A percentile compares a stretch with the other conserved stretches of the same genome.
Conservation (phyloP, 148 eudicot genomes). For the Vaccinium macrocarpon region DNA sequence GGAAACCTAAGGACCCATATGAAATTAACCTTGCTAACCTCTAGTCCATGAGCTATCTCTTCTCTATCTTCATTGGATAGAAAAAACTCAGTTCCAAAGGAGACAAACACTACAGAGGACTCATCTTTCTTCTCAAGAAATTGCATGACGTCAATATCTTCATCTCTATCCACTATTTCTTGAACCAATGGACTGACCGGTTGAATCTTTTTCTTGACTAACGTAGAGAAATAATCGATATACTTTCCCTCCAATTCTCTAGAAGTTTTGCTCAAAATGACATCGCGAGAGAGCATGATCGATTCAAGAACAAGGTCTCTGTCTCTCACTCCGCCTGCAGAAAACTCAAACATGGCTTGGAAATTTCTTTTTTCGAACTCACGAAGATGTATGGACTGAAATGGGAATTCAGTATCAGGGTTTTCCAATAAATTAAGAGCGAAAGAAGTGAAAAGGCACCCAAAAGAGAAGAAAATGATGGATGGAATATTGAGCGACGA, state of each 20-base stretch:
- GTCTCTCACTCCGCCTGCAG: neutral
- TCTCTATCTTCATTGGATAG: conserved; percentile 22
- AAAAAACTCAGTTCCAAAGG: conserved; percentile 31
- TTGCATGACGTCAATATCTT: conserved; percentile 3
- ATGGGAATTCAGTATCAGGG: neutral
- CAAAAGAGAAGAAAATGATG: neutral
- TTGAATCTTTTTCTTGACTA: conserved; percentile 12
- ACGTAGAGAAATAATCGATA: conserved; percentile 12
- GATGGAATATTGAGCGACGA: neutral
- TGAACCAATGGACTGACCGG: conserved; percentile 28
- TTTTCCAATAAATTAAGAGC: neutral
- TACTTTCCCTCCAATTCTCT: conserved; percentile 23
- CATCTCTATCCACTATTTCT: neutral
- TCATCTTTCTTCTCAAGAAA: conserved; percentile 26
- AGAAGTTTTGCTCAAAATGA: neutral
- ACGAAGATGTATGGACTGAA: neutral
- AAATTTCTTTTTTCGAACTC: neutral
- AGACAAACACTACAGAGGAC: conserved; percentile 23
- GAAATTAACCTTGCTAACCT: conserved; percentile 24
- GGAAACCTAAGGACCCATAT: conserved; percentile 34
- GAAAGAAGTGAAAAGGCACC: neutral
- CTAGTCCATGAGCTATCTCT: conserved; percentile 31
- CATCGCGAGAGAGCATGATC: neutral
- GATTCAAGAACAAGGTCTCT: neutral
- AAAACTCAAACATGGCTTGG: neutral